Evolutionary conservation across 2,329 filamentous ascomycete genomes (phyloP).

Genomic region (Rosellinia necatrix): DNA sequence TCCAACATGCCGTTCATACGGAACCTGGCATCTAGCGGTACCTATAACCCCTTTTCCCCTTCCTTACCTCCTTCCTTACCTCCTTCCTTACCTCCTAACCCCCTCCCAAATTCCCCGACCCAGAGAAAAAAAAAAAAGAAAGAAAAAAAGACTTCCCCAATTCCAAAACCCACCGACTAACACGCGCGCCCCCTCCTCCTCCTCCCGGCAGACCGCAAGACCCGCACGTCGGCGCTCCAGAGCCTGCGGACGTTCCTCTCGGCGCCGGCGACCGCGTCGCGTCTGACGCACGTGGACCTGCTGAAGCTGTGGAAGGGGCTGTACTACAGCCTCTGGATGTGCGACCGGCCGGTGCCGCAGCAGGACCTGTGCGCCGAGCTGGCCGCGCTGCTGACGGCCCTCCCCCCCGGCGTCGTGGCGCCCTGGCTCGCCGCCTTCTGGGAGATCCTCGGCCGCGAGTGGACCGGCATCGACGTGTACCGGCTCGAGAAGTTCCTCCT

Average conservation of each 20-base stretch:
- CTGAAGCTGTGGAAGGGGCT: conserved; percentile 94
- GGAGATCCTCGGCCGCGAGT: conserved; percentile 71
- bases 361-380: conserved; percentile 81
- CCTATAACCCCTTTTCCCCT: conserved; percentile 37
- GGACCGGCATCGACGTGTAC: conserved; percentile 72
- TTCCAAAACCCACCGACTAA: neutral
- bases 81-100: neutral
- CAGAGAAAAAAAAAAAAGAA: neutral
- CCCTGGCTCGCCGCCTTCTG: conserved; percentile 69
- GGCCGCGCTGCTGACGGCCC: conserved; percentile 66
- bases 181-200: neutral
- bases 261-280: conserved; percentile 53
- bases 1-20: conserved; percentile 74
- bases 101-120: neutral
- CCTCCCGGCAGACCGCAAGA: conserved; percentile 67
- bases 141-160: too few species aligned
- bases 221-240: conserved; percentile 75
- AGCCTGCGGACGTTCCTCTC: conserved; percentile 80
- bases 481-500: conserved; percentile 93
- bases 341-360: conserved; percentile 85
- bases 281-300: conserved; percentile 71
- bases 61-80: neutral
- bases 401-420: conserved; percentile 52
- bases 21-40: conserved; percentile 83
- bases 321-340: conserved; percentile 94